Base-by-base conservation (phyloP, 495 filamentous ascomycete genomes). In the Penicillium daleae region DNA sequence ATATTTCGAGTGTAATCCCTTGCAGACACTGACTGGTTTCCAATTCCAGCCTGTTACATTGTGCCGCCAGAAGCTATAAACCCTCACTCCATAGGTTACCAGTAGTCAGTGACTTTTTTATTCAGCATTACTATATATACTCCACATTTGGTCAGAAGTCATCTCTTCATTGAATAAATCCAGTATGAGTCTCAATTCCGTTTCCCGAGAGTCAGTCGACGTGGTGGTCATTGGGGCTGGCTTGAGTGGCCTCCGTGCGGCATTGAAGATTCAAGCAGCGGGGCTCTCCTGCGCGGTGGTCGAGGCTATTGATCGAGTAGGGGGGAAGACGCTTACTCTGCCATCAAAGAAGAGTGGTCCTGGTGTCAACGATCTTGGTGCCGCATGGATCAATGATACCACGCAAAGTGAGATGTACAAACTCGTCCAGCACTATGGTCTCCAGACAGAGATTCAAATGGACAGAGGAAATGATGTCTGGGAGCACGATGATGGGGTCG, bases 251-350 rank as follows among this genome's bases (percentile, higher is more conserved):
- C 51, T 61, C 0, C n/a, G 15, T 1, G 50, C 59, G 4, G 59
- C 59, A n/a, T 21, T 31, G 49, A 26, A 31, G 4, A 44, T 61
- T 24, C 50, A 29, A 46, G 33, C 33, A 13, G 35, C 35, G 5
- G 59, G 59, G 2, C 10, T 55, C 4, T 61, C 59, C 15, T 61
- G 49, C 33, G 49, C 37, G 3, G 27, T 61, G 6, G 8, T 61
- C 32, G 59, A 61, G n/a, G 59, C 50, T 24, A 17, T 21, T 35
- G 59, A 61, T 9, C 49, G 59, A n/a, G 59, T 61, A 15, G 59
- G 50, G 3, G 59, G 59, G 8, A 42, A 46, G 32, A 55, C 50
- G 1, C 46, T 51, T 6, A 53, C n/a, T 12, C 4, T 60, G 22
- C 46, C 57, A 24, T 39, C 44, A 0, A 60, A 52, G 46, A 60